Conservation (phyloP, 2,329 filamentous ascomycete species). For the Diaporthe ilicicola region DNA sequence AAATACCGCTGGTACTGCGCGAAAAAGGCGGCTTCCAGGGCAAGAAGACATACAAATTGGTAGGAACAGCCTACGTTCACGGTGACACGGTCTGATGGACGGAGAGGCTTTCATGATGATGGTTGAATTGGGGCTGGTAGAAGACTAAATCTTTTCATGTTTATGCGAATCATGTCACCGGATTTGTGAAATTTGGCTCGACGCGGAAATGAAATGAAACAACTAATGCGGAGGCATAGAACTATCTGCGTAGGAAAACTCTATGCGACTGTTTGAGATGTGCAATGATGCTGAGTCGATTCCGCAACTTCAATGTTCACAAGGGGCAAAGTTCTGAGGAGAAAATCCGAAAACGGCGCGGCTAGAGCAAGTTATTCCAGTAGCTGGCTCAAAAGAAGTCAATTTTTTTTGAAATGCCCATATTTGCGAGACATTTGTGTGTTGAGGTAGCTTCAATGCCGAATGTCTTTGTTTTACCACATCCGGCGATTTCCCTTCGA, state of each 20-base stretch:
- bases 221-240: no score
- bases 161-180: neutral
- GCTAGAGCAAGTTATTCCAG: no score
- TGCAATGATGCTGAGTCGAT: neutral
- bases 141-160: neutral
- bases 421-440: no score
- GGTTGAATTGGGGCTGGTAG: no score
- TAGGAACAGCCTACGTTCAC: neutral
- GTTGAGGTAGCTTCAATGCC: no score
- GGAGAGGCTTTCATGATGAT: neutral
- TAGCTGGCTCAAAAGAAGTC: neutral
- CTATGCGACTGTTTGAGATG: neutral
- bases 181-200: neutral
- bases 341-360: neutral
- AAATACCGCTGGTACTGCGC: neutral
- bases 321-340: neutral
- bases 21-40: neutral
- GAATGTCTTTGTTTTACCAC: neutral
- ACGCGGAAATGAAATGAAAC: no score
- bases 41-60: neutral
- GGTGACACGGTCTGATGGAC: neutral
- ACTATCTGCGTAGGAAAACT: neutral
- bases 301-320: neutral
- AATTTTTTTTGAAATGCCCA: neutral
- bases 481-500: neutral